Evolutionary conservation across 805 yeast genomes (phyloP).

Genomic region (Candida rishiriensis): DNA sequence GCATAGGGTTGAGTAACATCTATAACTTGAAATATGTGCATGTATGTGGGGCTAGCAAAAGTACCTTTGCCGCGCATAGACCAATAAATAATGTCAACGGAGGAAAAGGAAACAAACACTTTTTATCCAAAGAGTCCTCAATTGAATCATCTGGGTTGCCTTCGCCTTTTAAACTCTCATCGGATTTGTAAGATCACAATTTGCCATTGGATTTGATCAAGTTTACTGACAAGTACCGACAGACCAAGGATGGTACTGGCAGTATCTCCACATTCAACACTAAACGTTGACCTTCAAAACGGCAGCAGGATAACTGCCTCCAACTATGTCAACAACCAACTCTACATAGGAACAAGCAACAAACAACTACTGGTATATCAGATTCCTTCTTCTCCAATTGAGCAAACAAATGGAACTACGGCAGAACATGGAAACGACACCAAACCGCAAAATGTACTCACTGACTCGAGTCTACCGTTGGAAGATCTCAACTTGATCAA

Average conservation of each 20-base stretch:
- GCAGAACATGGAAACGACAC: no score
- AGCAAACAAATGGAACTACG: not conserved
- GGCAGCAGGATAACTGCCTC: conserved; percentile 15
- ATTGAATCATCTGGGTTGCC: not conserved
- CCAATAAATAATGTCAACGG: not conserved
- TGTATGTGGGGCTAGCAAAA: no score
- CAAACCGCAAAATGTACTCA: no score
- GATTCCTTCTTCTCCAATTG: conserved; percentile 6
- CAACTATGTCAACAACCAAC: conserved; percentile 12
- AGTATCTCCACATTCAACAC: conserved; percentile 12
- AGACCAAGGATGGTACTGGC: conserved; percentile 12
- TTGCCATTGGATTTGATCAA: not conserved
- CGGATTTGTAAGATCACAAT: not conserved
- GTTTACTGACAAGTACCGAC: not conserved
- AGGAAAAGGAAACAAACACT: no score
- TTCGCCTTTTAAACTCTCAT: not conserved
- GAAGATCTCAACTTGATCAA: conserved; percentile 19
- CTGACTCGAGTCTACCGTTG: not conserved
- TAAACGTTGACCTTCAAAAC: conserved; percentile 9
- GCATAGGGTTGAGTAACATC: not conserved
- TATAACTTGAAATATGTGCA: no score
- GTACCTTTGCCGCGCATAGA: not conserved
- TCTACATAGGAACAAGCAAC: conserved; percentile 19
- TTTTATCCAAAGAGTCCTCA: not conserved
- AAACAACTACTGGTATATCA: conserved; percentile 19